Percentiles rank a stretch among this genome's conserved stretches.
Evolutionary conservation across 2,329 filamentous ascomycete genomes (phyloP).

Genomic region (Aspergillus glaucus): DNA sequence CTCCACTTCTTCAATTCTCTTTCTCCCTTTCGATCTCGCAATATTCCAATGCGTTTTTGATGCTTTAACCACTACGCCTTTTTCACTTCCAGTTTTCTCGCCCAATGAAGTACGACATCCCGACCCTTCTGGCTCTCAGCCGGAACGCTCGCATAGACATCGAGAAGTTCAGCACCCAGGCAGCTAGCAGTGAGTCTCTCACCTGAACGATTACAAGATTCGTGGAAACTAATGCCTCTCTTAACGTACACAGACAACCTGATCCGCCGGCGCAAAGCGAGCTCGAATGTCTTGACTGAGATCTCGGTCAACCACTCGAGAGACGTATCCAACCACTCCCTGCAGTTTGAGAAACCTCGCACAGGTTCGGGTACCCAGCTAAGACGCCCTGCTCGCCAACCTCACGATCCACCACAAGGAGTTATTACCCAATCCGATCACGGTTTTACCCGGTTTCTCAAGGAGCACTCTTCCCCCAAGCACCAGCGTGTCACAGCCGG

Average conservation of each 20-base stretch:
- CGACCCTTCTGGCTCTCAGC: constrained; percentile 30
- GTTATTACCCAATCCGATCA: constrained; percentile 29
- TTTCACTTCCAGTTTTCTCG: not conserved
- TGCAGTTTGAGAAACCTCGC: constrained; percentile 11
- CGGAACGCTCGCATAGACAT: constrained; percentile 21
- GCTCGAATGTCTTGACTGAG: constrained; percentile 19
- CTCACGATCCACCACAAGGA: constrained; percentile 27
- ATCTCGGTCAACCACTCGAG: constrained; percentile 19
- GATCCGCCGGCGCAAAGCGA: constrained; percentile 14
- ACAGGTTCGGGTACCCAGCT: constrained; percentile 10
- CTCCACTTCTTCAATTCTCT: constrained; percentile 7
- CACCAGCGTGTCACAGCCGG: constrained; percentile 46
- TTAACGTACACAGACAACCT: constrained; percentile 16
- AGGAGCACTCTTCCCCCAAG: constrained; percentile 43
- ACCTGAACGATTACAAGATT: not conserved
- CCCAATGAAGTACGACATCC: constrained; percentile 33
- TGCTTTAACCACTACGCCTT: not conserved
- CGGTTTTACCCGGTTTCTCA: constrained; percentile 43
- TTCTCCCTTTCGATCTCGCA: not conserved
- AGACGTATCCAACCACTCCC: constrained; percentile 16
- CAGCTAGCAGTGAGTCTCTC: constrained; percentile 24
- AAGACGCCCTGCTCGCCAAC: constrained; percentile 23
- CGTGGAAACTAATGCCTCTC: not conserved
- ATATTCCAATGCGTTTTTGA: constrained; percentile 1
- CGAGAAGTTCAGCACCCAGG: constrained; percentile 21